Conservation (phyloP, 2,329 filamentous ascomycete species). For the Verticillium nubilum region DNA sequence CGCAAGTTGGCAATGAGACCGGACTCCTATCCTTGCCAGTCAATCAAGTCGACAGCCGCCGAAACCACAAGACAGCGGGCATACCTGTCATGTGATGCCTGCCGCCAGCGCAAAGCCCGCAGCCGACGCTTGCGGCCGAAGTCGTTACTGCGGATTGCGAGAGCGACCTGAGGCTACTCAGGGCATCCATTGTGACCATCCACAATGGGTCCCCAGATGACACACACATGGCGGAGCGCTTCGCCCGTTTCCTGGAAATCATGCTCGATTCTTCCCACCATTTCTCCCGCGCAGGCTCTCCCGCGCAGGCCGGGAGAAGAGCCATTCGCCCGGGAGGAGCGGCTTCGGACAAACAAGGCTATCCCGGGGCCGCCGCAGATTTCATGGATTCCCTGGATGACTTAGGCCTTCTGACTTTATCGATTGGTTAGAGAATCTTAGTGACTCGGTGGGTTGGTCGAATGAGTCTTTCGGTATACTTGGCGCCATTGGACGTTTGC, state of each 20-base stretch:
- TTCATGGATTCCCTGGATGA: neutral
- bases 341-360: neutral
- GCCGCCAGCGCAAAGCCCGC: neutral
- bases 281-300: neutral
- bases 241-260: neutral
- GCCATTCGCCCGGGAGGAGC: no score
- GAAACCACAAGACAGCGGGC: neutral
- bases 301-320: neutral
- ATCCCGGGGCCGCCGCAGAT: no score
- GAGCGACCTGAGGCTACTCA: neutral
- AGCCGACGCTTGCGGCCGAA: neutral
- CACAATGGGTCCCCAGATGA: neutral
- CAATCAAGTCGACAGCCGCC: neutral
- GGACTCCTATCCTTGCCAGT: neutral
- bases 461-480: neutral
- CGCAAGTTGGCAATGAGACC: neutral
- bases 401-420: neutral
- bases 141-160: neutral
- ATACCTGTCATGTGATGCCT: neutral
- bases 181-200: neutral
- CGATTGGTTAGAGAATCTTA: neutral
- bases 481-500: neutral
- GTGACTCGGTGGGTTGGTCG: neutral
- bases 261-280: neutral
- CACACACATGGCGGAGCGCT: neutral